Evolutionary conservation across 495 filamentous ascomycete species (phyloP).

Genomic region (Penicillium canariense): DNA sequence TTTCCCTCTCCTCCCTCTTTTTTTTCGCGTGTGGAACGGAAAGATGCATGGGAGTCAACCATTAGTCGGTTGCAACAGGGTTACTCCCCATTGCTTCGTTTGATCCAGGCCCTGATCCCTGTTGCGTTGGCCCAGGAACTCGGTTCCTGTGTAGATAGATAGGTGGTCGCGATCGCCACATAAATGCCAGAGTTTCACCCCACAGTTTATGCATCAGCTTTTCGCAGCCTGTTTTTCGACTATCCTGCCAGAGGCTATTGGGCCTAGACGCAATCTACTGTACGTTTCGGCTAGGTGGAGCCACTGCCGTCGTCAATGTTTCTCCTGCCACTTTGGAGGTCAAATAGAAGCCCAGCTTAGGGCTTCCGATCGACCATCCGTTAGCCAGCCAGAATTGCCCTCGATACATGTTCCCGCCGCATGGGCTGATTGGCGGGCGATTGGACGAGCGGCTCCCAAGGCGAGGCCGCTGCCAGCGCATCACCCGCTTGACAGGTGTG

Average conservation of each 20-base stretch:
- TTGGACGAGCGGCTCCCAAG: slow-evolving; percentile 9
- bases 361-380: too few relatives aligned
- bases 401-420: slow-evolving; percentile 5
- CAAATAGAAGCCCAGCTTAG: background rate
- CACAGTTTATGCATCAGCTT: slow-evolving; percentile 1
- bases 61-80: too few relatives aligned
- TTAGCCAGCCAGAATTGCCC: too few relatives aligned
- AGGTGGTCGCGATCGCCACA: background rate
- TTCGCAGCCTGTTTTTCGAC: background rate
- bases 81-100: too few relatives aligned
- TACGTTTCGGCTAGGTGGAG: slow-evolving; percentile 17
- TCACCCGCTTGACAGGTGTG: slow-evolving; percentile 23
- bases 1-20: too few relatives aligned
- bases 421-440: slow-evolving; percentile 4
- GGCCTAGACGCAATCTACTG: slow-evolving; percentile 9
- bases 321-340: background rate
- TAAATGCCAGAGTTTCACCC: slow-evolving; percentile 2
- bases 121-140: background rate
- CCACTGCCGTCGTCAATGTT: slow-evolving; percentile 9
- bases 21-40: background rate
- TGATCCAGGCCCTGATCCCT: background rate
- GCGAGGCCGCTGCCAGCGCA: slow-evolving; percentile 19
- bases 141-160: background rate
- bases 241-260: background rate
- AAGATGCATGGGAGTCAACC: background rate